These are phyloP conservation scores for Cystobasidiopsis lactophilus DNA, from an alignment of 768 basidiomycete species.

Conservation along the genomic window DNA sequence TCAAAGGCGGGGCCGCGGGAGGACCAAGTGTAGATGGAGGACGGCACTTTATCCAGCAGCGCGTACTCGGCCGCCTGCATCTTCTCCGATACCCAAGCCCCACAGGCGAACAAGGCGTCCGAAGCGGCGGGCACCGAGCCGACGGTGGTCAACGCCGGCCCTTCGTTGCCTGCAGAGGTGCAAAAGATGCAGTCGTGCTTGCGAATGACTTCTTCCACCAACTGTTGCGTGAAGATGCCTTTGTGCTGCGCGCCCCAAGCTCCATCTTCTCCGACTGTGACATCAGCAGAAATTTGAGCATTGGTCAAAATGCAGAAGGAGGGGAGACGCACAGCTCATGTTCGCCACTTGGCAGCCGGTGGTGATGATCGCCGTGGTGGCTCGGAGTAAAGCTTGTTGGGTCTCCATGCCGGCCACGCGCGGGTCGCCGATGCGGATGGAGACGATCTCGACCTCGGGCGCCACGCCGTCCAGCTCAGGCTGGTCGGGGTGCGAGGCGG, in stretches of 20 bases:
- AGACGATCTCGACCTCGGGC: conserved; percentile 10
- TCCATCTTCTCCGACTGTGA: conserved; percentile 10
- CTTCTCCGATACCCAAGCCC: background rate
- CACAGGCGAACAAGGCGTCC: conserved; percentile 2
- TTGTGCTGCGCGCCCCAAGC: conserved; percentile 1
- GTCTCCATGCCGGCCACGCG: conserved; percentile 6
- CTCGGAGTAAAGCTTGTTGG: conserved; percentile 8
- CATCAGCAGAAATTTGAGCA: too few relatives aligned
- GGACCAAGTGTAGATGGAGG: conserved; percentile 8
- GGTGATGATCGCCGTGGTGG: conserved; percentile 7
- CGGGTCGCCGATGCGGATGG: conserved; percentile 11
- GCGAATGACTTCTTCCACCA: conserved; percentile 10
- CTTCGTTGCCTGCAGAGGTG: conserved; percentile 3
- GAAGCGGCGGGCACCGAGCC: conserved; percentile 4
- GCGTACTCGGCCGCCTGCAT: conserved; percentile 10
- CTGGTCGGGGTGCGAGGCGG: background rate
- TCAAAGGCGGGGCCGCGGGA: conserved; percentile 8
- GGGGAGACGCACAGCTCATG: conserved; percentile 10
- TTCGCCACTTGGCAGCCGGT: conserved; percentile 9
- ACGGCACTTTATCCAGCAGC: conserved; percentile 7
- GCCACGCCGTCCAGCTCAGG: conserved; percentile 11
- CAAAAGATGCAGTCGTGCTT: conserved; percentile 11
- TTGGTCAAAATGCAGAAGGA: too few relatives aligned
- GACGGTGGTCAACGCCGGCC: conserved; percentile 9
- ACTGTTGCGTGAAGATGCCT: conserved; percentile 1